These are phyloP conservation scores for Sporothrix brasiliensis DNA, from an alignment of 2,329 filamentous ascomycete genomes.

Conservation along the genomic window DNA sequence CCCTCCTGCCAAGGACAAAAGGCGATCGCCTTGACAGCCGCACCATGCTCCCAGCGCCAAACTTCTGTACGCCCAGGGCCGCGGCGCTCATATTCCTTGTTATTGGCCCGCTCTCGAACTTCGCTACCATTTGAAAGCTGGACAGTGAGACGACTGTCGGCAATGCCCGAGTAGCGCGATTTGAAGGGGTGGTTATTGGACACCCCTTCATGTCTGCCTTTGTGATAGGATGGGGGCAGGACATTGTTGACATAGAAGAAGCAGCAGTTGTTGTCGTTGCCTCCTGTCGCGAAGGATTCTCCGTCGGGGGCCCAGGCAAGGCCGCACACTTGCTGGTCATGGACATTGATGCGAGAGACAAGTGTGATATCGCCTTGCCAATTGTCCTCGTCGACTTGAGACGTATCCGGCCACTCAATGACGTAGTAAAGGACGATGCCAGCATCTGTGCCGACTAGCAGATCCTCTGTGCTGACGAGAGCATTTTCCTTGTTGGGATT, in stretches of 20 bases:
- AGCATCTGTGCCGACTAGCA: constrained; percentile 81
- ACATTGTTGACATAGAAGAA: constrained; percentile 73
- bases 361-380: constrained; percentile 81
- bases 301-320: constrained; percentile 84
- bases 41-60: constrained; percentile 76
- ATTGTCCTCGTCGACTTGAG: constrained; percentile 63
- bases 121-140: constrained; percentile 22
- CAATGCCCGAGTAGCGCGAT: neutral
- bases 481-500: constrained; percentile 52
- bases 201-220: neutral
- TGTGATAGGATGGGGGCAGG: constrained; percentile 39
- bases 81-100: constrained; percentile 24
- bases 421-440: constrained; percentile 87
- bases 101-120: constrained; percentile 27
- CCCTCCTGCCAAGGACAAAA: constrained; percentile 94
- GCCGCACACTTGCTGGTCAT: constrained; percentile 89
- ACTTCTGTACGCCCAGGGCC: constrained; percentile 62
- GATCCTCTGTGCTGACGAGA: constrained; percentile 72
- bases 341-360: constrained; percentile 73
- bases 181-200: constrained; percentile 3
- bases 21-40: constrained; percentile 93
- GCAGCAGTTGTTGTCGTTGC: constrained; percentile 88
- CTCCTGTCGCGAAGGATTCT: constrained; percentile 78
- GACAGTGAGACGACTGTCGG: constrained; percentile 24
- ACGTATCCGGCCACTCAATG: constrained; percentile 76